These are phyloP conservation scores for Santalum album DNA, from an alignment of 164 flowering plant species.

Conservation along the genomic window DNA sequence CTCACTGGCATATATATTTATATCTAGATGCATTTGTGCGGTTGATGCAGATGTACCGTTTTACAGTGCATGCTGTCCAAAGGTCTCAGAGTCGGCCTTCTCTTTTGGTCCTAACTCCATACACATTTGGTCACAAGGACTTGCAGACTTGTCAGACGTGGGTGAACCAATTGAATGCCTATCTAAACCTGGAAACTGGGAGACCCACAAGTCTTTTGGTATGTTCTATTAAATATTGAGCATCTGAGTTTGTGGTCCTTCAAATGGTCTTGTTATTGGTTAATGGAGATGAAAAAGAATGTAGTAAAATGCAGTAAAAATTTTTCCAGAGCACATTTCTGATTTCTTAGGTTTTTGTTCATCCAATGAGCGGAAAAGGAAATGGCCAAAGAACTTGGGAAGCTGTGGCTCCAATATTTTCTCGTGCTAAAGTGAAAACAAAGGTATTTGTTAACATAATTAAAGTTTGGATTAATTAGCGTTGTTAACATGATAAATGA, in stretches of 20 bases:
- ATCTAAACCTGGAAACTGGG: conserved; percentile 32
- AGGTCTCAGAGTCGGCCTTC: conserved; percentile 44
- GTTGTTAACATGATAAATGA: neutral
- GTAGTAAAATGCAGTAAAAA: conserved; percentile 7
- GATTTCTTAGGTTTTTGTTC: conserved; percentile 64
- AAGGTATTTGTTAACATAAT: conserved; percentile 34
- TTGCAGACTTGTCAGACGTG: conserved; percentile 53
- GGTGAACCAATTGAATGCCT: conserved; percentile 43
- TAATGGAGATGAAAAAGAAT: neutral
- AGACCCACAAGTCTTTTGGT: conserved; percentile 89
- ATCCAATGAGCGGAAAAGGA: conserved; percentile 85
- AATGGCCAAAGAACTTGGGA: conserved; percentile 75
- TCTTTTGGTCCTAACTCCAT: conserved; percentile 33
- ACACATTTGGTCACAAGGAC: conserved; percentile 67
- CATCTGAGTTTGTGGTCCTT: neutral
- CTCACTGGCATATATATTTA: neutral
- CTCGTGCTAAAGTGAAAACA: conserved; percentile 67
- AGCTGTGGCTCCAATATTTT: conserved; percentile 67
- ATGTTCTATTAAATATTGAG: conserved; percentile 12
- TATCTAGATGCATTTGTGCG: conserved; percentile 4
- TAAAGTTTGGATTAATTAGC: neutral
- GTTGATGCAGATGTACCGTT: conserved; percentile 64
- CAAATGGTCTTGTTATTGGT: neutral
- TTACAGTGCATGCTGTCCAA: conserved; percentile 56
- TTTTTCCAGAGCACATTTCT: conserved; percentile 16